phyloP scores from a whole-genome alignment of 75 land plant species.

The Chamaecyparis obtusa region DNA sequence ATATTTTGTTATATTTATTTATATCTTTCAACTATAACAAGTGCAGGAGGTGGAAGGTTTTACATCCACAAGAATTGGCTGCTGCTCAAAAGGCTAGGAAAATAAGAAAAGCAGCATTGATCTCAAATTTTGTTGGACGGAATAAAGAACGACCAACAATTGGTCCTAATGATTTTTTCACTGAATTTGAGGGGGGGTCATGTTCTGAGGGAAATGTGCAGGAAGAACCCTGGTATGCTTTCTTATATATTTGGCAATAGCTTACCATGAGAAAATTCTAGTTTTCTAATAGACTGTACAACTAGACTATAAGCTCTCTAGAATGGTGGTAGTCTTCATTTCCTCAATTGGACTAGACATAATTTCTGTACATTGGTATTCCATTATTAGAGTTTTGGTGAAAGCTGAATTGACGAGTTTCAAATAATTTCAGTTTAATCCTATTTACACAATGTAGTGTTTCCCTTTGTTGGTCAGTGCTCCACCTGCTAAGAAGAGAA shows the following conservation, averaged over 20 bases:
- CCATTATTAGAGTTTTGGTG: background rate
- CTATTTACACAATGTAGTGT: background rate
- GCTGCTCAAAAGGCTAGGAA: constrained; percentile 51
- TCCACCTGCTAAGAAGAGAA: background rate
- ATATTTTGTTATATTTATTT: background rate
- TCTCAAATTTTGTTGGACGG: constrained; percentile 79
- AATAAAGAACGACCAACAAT: constrained; percentile 75
- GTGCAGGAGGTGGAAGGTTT: constrained; percentile 78
- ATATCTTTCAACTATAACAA: background rate
- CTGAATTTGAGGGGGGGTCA: constrained; percentile 7
- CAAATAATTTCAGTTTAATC: background rate
- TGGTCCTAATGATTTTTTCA: constrained; percentile 67
- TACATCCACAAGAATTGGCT: constrained; percentile 63
- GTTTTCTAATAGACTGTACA: background rate
- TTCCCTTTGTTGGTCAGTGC: constrained; percentile 2
- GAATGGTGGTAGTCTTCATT: background rate
- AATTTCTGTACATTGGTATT: background rate
- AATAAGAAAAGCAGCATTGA: constrained; percentile 58
- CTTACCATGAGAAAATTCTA: background rate
- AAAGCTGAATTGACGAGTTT: background rate
- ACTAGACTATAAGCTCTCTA: background rate
- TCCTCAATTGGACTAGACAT: background rate
- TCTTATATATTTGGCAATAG: background rate
- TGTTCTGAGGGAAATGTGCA: constrained; percentile 6
- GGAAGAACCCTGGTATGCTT: background rate